These are phyloP conservation scores for Agaricales sp. DNA, from an alignment of 1,284 basidiomycete species.

Conservation along the genomic window DNA sequence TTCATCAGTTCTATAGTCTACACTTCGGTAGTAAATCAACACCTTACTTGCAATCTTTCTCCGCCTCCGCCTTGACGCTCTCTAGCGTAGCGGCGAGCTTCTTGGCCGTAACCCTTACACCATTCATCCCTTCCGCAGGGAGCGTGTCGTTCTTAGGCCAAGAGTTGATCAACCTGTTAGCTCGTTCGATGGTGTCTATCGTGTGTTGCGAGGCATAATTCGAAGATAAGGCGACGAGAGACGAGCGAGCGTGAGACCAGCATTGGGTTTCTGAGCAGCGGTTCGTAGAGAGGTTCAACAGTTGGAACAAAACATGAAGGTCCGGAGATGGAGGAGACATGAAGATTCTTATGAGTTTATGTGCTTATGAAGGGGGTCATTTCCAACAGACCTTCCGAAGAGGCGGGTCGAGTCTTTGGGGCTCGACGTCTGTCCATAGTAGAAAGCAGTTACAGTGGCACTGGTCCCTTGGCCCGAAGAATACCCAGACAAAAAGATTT, in stretches of 20 bases:
- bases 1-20: conserved; percentile 5
- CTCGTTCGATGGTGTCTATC: conserved; percentile 51
- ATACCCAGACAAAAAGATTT: too few species aligned
- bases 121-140: conserved; percentile 55
- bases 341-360: too few species aligned
- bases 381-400: conserved; percentile 5
- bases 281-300: not conserved
- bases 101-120: conserved; percentile 50
- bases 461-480: too few species aligned
- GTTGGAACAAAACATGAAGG: too few species aligned
- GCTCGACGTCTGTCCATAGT: not conserved
- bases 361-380: too few species aligned
- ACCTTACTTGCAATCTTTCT: conserved; percentile 55
- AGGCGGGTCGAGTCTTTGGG: not conserved
- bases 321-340: too few species aligned
- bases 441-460: not conserved
- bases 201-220: conserved; percentile 40
- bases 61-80: conserved; percentile 48
- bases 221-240: conserved; percentile 41
- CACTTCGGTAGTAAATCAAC: too few species aligned
- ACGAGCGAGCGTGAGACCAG: conserved; percentile 56
- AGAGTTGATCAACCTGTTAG: conserved; percentile 56
- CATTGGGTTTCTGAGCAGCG: conserved; percentile 47
- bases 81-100: conserved; percentile 49
- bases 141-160: conserved; percentile 65